Conservation (phyloP, 2,329 filamentous ascomycete species). For the Neobulgaria alba region DNA sequence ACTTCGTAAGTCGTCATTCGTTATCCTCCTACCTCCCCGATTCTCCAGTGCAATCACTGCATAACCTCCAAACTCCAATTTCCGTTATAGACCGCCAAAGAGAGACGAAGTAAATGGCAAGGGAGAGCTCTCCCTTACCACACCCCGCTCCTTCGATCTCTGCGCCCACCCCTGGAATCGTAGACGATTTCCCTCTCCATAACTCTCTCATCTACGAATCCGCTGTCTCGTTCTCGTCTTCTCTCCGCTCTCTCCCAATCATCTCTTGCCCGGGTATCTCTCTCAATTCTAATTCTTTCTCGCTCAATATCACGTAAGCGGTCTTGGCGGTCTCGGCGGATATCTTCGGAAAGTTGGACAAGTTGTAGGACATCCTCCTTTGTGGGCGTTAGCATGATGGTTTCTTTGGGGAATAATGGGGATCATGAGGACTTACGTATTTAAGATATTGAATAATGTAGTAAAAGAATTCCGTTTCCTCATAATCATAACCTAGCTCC, state of each 20-base stretch:
- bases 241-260: background rate
- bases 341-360: slow-evolving; percentile 73
- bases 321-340: slow-evolving; percentile 54
- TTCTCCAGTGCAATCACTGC: no score
- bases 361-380: slow-evolving; percentile 83
- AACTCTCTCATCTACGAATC: background rate
- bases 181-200: background rate
- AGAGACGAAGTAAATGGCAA: no score
- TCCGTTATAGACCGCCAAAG: no score
- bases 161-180: background rate
- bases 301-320: slow-evolving; percentile 46
- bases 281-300: slow-evolving; percentile 44
- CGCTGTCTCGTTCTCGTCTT: background rate
- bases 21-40: no score
- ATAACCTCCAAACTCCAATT: no score
- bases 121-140: no score
- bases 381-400: slow-evolving; percentile 26
- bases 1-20: no score
- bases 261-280: slow-evolving; percentile 31
- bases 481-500: slow-evolving; percentile 74
- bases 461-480: slow-evolving; percentile 83
- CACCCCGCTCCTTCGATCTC: no score
- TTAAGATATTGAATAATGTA: slow-evolving; percentile 87
- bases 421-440: slow-evolving; percentile 56
- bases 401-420: background rate